A percentile compares a stretch with the other conserved stretches of the same genome.
Conservation (phyloP, 2,329 filamentous ascomycete genomes). For the Sporothrix phasma region DNA sequence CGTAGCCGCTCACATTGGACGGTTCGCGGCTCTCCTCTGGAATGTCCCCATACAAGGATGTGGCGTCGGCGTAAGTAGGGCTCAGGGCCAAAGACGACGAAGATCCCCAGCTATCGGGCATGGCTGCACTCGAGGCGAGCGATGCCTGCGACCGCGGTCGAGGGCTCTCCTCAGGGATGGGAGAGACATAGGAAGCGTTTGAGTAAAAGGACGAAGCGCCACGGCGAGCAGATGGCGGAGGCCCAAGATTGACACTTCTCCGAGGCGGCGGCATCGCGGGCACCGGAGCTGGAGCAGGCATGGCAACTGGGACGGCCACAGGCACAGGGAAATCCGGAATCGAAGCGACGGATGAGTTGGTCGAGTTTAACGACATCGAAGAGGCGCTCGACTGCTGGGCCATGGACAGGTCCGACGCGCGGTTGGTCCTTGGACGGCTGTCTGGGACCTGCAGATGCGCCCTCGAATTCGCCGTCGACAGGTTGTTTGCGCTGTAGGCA, state of each 20-base stretch:
- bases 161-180: conserved; percentile 63
- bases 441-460: not conserved
- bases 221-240: conserved; percentile 50
- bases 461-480: not conserved
- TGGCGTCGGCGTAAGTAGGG: conserved; percentile 37
- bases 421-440: conserved; percentile 29
- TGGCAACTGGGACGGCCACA: conserved; percentile 22
- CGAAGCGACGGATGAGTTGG: conserved; percentile 43
- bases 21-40: conserved; percentile 35
- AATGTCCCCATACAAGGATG: conserved; percentile 37
- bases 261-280: conserved; percentile 23
- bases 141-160: conserved; percentile 50
- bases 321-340: conserved; percentile 51
- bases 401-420: conserved; percentile 33
- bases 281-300: conserved; percentile 20
- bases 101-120: conserved; percentile 57
- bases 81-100: conserved; percentile 34
- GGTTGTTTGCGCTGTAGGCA: not conserved
- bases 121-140: conserved; percentile 61
- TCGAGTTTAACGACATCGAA: conserved; percentile 42
- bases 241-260: conserved; percentile 46
- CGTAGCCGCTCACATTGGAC: conserved; percentile 35
- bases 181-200: conserved; percentile 57
- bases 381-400: conserved; percentile 30
- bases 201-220: conserved; percentile 58